Evolutionary conservation across 495 filamentous ascomycete species (phyloP).

Genomic region (Penicillium chermesinum): DNA sequence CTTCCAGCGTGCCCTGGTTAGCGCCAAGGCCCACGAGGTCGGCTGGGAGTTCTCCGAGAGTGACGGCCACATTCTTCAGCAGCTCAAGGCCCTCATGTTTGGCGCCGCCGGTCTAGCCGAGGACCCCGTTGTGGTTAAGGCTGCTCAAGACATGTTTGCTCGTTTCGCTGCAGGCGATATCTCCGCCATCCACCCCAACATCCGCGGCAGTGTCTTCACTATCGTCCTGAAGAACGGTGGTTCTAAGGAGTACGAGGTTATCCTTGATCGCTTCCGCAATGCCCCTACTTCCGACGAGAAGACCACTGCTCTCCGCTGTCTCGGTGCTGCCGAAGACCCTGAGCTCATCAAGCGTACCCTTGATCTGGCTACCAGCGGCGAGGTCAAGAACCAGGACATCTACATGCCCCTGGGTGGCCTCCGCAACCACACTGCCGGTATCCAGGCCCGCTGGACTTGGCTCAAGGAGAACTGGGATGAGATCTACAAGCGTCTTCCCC

Average conservation of each 20-base stretch:
- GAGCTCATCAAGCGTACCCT: conserved; percentile 80
- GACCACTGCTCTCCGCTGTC: conserved; percentile 84
- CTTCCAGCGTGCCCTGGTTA: conserved; percentile 73
- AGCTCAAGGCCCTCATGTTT: conserved; percentile 67
- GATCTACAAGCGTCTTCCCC: conserved; percentile 69
- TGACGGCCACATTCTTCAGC: conserved; percentile 86
- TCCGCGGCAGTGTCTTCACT: conserved; percentile 58
- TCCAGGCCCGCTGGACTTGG: conserved; percentile 77
- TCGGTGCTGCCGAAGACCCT: conserved; percentile 73
- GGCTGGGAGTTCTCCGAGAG: conserved; percentile 82
- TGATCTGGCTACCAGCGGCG: conserved; percentile 63
- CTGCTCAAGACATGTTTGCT: conserved; percentile 61
- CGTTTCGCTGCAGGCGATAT: conserved; percentile 55
- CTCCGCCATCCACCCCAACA: conserved; percentile 61
- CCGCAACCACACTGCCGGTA: conserved; percentile 70
- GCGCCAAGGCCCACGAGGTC: conserved; percentile 71
- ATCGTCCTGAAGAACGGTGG: conserved; percentile 58
- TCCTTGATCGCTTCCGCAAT: conserved; percentile 77
- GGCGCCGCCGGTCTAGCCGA: conserved; percentile 55
- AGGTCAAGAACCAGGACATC: conserved; percentile 94
- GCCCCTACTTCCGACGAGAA: conserved; percentile 89
- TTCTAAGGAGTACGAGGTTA: conserved; percentile 60
- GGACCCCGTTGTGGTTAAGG: conserved; percentile 52
- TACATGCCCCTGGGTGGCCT: conserved; percentile 82
- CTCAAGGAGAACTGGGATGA: conserved; percentile 81